A percentile compares a stretch with the other conserved stretches of the same genome.
Conservation (phyloP, 2,329 filamentous ascomycete genomes). For the Aspergillus vadensis region DNA sequence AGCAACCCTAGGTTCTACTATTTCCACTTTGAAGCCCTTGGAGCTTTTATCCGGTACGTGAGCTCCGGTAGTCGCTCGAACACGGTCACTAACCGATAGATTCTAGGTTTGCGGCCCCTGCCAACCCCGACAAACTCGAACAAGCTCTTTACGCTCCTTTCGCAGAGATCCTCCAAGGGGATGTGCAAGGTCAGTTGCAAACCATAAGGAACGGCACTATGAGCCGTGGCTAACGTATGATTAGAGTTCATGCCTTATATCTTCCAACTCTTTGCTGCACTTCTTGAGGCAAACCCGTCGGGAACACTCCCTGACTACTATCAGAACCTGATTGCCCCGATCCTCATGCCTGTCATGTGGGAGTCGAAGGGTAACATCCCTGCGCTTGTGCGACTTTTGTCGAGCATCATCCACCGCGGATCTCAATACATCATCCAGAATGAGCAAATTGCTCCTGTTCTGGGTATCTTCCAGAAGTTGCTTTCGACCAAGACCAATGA, state of each 20-base stretch:
- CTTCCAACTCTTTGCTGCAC: conserved; percentile 89
- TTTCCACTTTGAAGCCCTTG: conserved; percentile 94
- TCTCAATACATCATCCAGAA: conserved; percentile 71
- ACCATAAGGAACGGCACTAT: background rate
- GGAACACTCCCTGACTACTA: conserved; percentile 80
- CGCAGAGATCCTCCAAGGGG: conserved; percentile 74
- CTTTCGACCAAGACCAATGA: conserved; percentile 82
- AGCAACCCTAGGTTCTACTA: conserved; percentile 99
- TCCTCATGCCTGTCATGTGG: conserved; percentile 83
- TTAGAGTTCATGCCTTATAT: conserved; percentile 93
- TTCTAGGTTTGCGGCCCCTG: conserved; percentile 63
- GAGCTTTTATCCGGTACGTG: conserved; percentile 73
- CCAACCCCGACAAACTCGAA: conserved; percentile 73
- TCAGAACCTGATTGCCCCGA: conserved; percentile 72
- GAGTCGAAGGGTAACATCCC: conserved; percentile 91
- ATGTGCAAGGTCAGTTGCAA: conserved; percentile 69
- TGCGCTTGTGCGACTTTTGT: conserved; percentile 80
- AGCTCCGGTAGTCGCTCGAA: background rate
- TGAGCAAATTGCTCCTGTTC: conserved; percentile 80
- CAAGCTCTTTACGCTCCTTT: conserved; percentile 81
- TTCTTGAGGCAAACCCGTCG: conserved; percentile 82
- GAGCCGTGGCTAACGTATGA: conserved; percentile 31
- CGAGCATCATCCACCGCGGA: conserved; percentile 79
- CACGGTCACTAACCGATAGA: conserved; percentile 14
- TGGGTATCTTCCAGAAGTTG: conserved; percentile 96